A percentile compares a stretch with the other conserved stretches of the same genome.
phyloP scores from a whole-genome alignment of 768 basidiomycete species.

The Psilocybe cyanescens region DNA sequence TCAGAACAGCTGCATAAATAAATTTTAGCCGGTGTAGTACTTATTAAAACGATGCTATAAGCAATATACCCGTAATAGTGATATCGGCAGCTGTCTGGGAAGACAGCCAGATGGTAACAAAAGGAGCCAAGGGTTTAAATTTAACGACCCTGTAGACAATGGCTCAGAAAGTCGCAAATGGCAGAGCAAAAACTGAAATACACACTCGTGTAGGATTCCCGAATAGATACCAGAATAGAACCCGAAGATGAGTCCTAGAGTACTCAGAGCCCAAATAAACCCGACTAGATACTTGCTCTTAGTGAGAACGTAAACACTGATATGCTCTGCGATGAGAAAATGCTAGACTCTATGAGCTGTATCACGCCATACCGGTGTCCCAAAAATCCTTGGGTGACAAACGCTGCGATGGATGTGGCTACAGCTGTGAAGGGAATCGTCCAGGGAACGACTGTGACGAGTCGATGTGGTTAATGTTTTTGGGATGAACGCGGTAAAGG shows the following conservation, averaged over 20 bases:
- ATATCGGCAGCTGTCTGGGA: conserved; percentile 49
- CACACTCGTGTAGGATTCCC: conserved; percentile 45
- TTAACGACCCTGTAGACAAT: conserved; percentile 38
- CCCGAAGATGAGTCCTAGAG: conserved; percentile 46
- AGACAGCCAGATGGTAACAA: conserved; percentile 50
- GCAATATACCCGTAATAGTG: conserved; percentile 45
- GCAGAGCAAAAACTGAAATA: background rate
- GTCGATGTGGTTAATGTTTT: background rate
- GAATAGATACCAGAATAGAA: conserved; percentile 45
- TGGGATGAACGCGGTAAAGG: background rate
- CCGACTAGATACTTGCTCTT: conserved; percentile 36
- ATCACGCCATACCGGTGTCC: conserved; percentile 40
- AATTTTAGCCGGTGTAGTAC: background rate
- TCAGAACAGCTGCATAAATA: conserved; percentile 23
- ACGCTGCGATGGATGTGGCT: conserved; percentile 47
- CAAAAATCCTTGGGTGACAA: conserved; percentile 55
- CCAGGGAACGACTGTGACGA: conserved; percentile 43
- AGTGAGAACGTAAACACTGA: conserved; percentile 39
- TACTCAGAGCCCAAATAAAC: conserved; percentile 39
- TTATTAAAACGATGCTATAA: background rate
- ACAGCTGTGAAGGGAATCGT: conserved; percentile 54
- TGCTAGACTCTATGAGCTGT: background rate
- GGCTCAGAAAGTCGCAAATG: background rate
- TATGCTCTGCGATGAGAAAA: background rate
- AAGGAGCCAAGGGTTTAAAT: conserved; percentile 41